Percentiles rank a stretch among this genome's conserved stretches.
These are phyloP conservation scores for Poa pratensis DNA, from an alignment of 176 grass and related monocot genomes.

Conservation along the genomic window DNA sequence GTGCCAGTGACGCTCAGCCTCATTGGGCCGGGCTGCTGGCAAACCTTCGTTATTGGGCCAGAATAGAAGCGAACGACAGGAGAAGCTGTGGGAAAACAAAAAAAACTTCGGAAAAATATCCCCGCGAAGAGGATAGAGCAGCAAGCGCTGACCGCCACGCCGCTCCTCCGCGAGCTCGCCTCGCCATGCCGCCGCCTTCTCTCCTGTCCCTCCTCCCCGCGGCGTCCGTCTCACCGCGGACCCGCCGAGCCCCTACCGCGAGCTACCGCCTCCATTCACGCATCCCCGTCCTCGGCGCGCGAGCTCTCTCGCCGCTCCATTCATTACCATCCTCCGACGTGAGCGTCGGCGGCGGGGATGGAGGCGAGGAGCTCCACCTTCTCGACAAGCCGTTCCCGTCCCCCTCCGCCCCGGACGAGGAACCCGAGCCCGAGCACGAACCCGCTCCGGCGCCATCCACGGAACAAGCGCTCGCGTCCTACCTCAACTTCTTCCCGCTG, in stretches of 20 bases:
- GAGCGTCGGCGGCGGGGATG: background rate
- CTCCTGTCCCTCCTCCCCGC: slow-evolving; percentile 51
- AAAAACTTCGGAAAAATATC: slow-evolving; percentile 2
- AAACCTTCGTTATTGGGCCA: background rate
- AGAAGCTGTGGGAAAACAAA: too few relatives aligned
- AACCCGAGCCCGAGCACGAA: slow-evolving; percentile 23
- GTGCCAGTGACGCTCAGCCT: background rate
- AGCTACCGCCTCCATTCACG: background rate
- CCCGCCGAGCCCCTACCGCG: background rate
- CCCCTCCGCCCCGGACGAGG: background rate
- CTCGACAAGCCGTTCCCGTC: slow-evolving; percentile 65
- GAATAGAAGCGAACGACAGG: too few relatives aligned
- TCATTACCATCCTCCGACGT: slow-evolving; percentile 33
- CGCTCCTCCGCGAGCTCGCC: background rate
- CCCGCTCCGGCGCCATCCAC: slow-evolving; percentile 34
- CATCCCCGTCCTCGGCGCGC: slow-evolving; percentile 16
- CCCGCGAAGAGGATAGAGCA: slow-evolving; percentile 41
- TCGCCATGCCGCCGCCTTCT: slow-evolving; percentile 45
- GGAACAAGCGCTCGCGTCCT: slow-evolving; percentile 63
- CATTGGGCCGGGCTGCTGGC: background rate
- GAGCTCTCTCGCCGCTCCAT: slow-evolving; percentile 1
- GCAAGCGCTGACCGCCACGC: slow-evolving; percentile 9
- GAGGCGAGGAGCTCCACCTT: slow-evolving; percentile 59
- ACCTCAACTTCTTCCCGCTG: slow-evolving; percentile 75
- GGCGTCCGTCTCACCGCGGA: slow-evolving; percentile 26